A percentile compares a stretch with the other conserved stretches of the same genome.
Evolutionary conservation across 2,329 filamentous ascomycete species (phyloP).

Genomic region (Clathrospora elynae): DNA sequence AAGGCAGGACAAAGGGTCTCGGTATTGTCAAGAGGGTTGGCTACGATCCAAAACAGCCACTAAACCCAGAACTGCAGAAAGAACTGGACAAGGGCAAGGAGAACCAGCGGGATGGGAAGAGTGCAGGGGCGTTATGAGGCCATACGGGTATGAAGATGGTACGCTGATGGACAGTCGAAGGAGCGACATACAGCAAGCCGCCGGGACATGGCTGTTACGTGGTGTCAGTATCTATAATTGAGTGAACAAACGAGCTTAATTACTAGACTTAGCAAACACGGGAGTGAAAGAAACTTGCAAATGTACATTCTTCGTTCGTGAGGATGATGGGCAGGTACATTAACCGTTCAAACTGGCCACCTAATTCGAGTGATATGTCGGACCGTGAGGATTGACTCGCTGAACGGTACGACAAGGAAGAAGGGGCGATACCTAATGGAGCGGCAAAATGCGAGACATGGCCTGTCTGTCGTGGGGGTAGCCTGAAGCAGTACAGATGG

Average conservation of each 20-base stretch:
- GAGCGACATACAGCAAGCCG: no score
- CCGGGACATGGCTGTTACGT: no score
- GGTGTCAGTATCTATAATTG: no score
- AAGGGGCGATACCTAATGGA: conserved; percentile 6
- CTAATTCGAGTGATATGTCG: no score
- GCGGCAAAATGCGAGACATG: conserved; percentile 7
- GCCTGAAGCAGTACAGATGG: neutral
- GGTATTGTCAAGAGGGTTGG: conserved; percentile 92
- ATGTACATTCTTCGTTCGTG: no score
- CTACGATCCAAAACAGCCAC: conserved; percentile 70
- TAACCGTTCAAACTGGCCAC: no score
- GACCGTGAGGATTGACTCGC: neutral
- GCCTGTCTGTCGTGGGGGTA: neutral
- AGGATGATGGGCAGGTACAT: no score
- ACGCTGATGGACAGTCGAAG: no score
- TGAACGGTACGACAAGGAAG: neutral
- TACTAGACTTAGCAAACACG: no score
- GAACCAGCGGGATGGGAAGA: conserved; percentile 7
- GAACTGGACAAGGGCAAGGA: conserved; percentile 29
- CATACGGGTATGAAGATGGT: no score
- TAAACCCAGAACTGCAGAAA: conserved; percentile 43
- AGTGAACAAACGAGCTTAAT: no score
- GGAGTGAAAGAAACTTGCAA: no score
- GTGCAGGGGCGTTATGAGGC: neutral
- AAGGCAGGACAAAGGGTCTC: conserved; percentile 91